Evolutionary conservation across 2,329 filamentous ascomycete genomes (phyloP), one percentile per base, ranked within the genome.

Genomic region (Alternaria novae-zelandiae): DNA sequence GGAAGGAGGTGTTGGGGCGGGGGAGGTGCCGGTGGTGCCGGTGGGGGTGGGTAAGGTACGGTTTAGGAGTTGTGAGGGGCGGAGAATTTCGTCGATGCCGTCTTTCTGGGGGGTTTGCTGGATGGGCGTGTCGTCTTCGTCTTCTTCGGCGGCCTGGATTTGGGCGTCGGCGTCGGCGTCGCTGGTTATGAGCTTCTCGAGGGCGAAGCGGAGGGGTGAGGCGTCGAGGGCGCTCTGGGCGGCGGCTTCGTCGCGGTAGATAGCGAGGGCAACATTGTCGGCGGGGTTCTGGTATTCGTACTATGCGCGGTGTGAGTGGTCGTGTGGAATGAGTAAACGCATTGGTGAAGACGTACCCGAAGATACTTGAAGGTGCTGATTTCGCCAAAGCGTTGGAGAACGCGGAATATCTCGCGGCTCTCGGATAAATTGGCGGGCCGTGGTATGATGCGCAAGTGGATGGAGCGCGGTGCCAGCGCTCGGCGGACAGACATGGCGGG

Each of bases 341-440:
- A n/a, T 43, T 7, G 20, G 26, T 8, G 15, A 41, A 21, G 17
- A 30, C 60, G 13, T 44, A 82, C 81, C 56, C 76, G 79, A 45
- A 86, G 77, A 66, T 79, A 80, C 66, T 81, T 81, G 76, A 80
- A 86, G 66, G 81, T 81, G 65, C 80, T 80, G 47, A 86, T 77
- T 54, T 85, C 82, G 43, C 84, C 84, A 65, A 84, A 86, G 56
- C 80, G 78, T 64, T 83, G 81, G 57, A 86, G 72, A 56, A 86
- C 73, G 41, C 81, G 80, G 45, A 84, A 73, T 44, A 86, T 80
- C 67, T 85, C 81, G 49, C 84, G 80, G 58, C 82, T 84, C 59
- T 86, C 84, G n/a, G 78, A 79, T 25, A 86, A 70, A 65, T 82
- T 82, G 23, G 82, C 75, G 0, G 83, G 83, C 1, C 83, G 81